A percentile compares a stretch with the other conserved stretches of the same genome.
Conservation (phyloP, 2,329 filamentous ascomycete genomes). For the Cytospora leucostoma region DNA sequence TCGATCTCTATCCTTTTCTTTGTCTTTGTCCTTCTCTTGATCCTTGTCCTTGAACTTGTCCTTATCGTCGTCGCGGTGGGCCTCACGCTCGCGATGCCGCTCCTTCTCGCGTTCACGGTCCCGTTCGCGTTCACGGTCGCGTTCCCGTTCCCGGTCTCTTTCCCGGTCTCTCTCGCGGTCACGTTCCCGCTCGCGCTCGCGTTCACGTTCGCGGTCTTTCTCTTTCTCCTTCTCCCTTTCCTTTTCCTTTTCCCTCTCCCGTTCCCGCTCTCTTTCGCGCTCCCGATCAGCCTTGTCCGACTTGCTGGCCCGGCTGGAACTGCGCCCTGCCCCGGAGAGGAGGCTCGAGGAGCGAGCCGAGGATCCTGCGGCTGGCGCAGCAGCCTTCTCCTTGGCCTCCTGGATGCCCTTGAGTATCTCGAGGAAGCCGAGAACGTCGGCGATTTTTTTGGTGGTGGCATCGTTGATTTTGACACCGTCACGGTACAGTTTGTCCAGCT, state of each 20-base stretch:
- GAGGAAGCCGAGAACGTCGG: constrained; percentile 41
- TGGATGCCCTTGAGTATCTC: constrained; percentile 44
- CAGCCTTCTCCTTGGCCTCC: constrained; percentile 43
- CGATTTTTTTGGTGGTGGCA: constrained; percentile 33
- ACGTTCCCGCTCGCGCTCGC: constrained; percentile 19
- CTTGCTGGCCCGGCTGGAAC: constrained; percentile 30
- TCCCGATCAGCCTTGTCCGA: constrained; percentile 25
- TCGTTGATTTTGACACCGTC: constrained; percentile 40
- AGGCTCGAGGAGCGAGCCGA: constrained; percentile 31
- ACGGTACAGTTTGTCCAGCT: constrained; percentile 36
- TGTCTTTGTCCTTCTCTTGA: constrained; percentile 14
- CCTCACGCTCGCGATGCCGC: constrained; percentile 36
- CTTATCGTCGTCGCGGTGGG: constrained; percentile 35
- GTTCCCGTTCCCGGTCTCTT: constrained; percentile 17
- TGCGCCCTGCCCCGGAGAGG: constrained; percentile 22
- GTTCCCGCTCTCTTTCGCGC: constrained; percentile 32
- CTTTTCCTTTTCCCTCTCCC: constrained; percentile 16
- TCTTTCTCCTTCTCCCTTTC: constrained; percentile 28
- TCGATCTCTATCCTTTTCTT: constrained; percentile 29
- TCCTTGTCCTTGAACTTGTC: constrained; percentile 7
- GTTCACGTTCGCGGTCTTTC: constrained; percentile 27
- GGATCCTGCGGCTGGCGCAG: constrained; percentile 31
- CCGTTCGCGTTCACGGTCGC: constrained; percentile 32
- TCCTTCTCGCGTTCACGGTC: constrained; percentile 34
- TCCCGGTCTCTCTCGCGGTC: constrained; percentile 20